Percentiles rank a stretch among this genome's conserved stretches.
Conservation (phyloP, 306 rosid genomes). For the Vigna hirtella region DNA sequence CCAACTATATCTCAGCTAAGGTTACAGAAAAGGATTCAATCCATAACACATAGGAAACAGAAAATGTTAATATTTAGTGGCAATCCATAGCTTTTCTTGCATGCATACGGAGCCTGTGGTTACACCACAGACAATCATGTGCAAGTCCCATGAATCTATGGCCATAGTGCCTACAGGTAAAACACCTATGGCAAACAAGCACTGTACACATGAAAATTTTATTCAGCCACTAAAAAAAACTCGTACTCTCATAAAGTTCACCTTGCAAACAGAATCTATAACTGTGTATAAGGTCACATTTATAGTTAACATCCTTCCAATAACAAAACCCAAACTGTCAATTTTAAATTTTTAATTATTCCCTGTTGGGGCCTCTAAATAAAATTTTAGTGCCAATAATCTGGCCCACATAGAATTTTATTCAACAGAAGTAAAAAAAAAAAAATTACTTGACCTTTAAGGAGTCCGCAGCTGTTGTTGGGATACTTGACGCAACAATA, state of each 20-base stretch:
- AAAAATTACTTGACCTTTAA: conserved; percentile 53
- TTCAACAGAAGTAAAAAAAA: conserved; percentile 20
- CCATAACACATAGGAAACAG: not conserved
- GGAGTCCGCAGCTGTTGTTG: conserved; percentile 46
- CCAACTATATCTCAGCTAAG: not conserved
- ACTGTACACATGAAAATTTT: not conserved
- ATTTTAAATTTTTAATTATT: not conserved
- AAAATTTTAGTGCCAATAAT: not conserved
- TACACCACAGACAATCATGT: not conserved
- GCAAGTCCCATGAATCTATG: not conserved
- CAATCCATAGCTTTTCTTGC: not conserved
- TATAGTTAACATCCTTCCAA: conserved; percentile 19
- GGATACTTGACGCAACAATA: conserved; percentile 41
- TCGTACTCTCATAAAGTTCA: not conserved
- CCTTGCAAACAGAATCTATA: conserved; percentile 1
- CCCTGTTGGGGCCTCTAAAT: not conserved
- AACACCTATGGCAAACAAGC: not conserved
- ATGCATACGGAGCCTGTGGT: not conserved
- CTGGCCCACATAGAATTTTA: not conserved
- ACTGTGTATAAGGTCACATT: not conserved
- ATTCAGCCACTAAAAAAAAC: not conserved
- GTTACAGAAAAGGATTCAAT: not conserved
- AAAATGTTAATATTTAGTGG: not conserved
- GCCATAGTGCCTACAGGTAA: not conserved
- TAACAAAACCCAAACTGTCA: not conserved